Conservation (phyloP, 78 protist genomes). For the Ministeria vibrans region DNA sequence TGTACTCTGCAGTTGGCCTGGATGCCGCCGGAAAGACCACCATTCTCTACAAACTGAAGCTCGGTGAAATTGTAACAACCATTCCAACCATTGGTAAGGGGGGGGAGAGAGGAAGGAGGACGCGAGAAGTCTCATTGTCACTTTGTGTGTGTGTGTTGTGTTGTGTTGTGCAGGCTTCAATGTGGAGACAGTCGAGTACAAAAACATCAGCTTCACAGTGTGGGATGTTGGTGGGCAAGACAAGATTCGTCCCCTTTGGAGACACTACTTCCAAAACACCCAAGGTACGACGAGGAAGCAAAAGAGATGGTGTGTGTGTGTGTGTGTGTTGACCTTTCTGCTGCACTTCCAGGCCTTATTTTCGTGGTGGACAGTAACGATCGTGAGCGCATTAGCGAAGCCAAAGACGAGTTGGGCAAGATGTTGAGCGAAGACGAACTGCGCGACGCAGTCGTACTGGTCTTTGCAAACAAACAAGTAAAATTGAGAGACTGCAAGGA, state of each 20-base stretch:
- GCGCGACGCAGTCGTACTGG: slow-evolving; percentile 64
- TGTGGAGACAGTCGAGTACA: slow-evolving; percentile 89
- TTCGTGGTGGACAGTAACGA: slow-evolving; percentile 82
- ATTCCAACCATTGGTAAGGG: slow-evolving; percentile 56
- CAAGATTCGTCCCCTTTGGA: slow-evolving; percentile 74
- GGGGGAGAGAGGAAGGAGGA: no score
- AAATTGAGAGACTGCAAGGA: no score
- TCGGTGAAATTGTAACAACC: slow-evolving; percentile 65
- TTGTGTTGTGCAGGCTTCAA: slow-evolving; percentile 49
- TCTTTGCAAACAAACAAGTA: slow-evolving; percentile 92
- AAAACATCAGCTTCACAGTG: slow-evolving; percentile 77
- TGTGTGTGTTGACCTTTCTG: no score
- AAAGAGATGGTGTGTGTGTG: slow-evolving; percentile 21
- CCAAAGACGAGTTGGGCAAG: slow-evolving; percentile 52
- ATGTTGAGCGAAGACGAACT: slow-evolving; percentile 74
- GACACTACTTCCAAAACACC: slow-evolving; percentile 65
- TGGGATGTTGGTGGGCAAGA: slow-evolving; percentile 92
- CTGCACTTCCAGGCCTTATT: slow-evolving; percentile 47
- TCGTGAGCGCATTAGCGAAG: slow-evolving; percentile 48
- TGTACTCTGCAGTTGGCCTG: slow-evolving; percentile 77
- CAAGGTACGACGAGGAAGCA: no score
- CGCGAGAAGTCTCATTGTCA: background rate
- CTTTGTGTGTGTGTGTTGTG: background rate
- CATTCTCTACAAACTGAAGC: slow-evolving; percentile 55
- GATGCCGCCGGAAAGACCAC: slow-evolving; percentile 90